These are phyloP conservation scores for Alternaria arborescens DNA, from an alignment of 2,329 filamentous ascomycete species.

Conservation along the genomic window DNA sequence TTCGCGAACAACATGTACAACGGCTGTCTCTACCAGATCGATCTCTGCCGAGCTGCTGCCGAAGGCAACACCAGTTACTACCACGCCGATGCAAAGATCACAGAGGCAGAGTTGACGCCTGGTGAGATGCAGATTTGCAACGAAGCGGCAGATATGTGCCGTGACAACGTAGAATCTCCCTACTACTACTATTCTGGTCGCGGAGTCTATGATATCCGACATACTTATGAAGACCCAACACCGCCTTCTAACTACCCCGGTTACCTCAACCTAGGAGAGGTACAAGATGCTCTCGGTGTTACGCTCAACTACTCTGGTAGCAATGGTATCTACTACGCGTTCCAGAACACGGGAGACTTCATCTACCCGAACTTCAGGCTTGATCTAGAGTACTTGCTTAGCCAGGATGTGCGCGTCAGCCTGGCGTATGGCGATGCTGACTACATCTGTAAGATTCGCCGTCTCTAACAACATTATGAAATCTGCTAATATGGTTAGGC, in stretches of 20 bases:
- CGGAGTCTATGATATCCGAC: conserved; percentile 62
- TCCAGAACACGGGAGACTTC: conserved; percentile 62
- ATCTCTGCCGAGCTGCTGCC: conserved; percentile 60
- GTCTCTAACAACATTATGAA: too few species aligned
- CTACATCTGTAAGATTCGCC: conserved; percentile 48
- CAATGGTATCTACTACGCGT: conserved; percentile 59
- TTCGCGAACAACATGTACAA: conserved; percentile 59
- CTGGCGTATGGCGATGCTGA: conserved; percentile 49
- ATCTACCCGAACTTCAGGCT: conserved; percentile 66
- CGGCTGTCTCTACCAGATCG: conserved; percentile 61
- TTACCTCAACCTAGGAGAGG: conserved; percentile 66
- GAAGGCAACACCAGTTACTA: conserved; percentile 38
- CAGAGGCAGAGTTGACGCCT: conserved; percentile 37
- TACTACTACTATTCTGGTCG: conserved; percentile 65
- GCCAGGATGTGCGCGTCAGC: conserved; percentile 50
- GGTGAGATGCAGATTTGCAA: conserved; percentile 57
- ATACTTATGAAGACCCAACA: conserved; percentile 65
- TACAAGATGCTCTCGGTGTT: conserved; percentile 69
- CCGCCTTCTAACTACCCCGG: conserved; percentile 57
- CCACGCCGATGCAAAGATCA: conserved; percentile 26
- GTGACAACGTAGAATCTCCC: conserved; percentile 64
- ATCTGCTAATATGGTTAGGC: conserved; percentile 21
- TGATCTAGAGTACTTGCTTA: conserved; percentile 54
- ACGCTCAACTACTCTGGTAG: conserved; percentile 68
- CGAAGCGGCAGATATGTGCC: conserved; percentile 64